Base-by-base conservation (phyloP, 352 stramenopile genomes). In the Phytophthora sp. region DNA sequence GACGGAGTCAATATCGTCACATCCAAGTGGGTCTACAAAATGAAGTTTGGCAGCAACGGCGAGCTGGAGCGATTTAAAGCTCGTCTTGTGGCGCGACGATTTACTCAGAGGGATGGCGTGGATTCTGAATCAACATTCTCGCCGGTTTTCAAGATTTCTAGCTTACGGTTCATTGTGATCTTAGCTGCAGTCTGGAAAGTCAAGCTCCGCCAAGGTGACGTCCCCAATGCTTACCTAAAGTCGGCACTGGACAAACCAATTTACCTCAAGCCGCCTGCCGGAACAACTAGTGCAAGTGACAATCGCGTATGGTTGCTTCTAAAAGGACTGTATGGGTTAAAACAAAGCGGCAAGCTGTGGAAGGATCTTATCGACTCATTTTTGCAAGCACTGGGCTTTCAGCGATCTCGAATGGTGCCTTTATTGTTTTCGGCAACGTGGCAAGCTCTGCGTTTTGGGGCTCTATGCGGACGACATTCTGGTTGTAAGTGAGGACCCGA, bases 181-280 rank as follows among this genome's bases (percentile, higher is more conserved):
- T 21, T 54, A 7, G 57, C 47, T 1, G 46, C n/a, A 3, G 29
- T 50, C 2, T 62, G 50, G 41, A n/a, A n/a, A n/a, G n/a, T n/a
- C n/a, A n/a, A n/a, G n/a, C n/a, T n/a, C n/a, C n/a, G n/a, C n/a
- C n/a, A n/a, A n/a, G n/a, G n/a, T 11, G 60, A 63, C 24, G 61
- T 69, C 5, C 61, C 52, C 0, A 63, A 58, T 13, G 61, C 61
- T 3, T 63, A 69, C 9, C 4, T 69, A 7, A 58, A 69, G 31
- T 45, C 50, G 2, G 33, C 4, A n/a, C 11, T 68, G 8, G 60
- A 62, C 31, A 66, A 60, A n/a, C 44, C 60, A 3, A 69, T 68
- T 46, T 57, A 41, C 26, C n/a, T 62, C 1, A 61, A 24, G 20
- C 46, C 57, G 24, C 60, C 60, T n/a, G 5, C 16, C 11, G 42